Percentiles rank a stretch among this genome's conserved stretches.
phyloP scores from a whole-genome alignment of 129 eudicot species.

The Mikania micrantha region DNA sequence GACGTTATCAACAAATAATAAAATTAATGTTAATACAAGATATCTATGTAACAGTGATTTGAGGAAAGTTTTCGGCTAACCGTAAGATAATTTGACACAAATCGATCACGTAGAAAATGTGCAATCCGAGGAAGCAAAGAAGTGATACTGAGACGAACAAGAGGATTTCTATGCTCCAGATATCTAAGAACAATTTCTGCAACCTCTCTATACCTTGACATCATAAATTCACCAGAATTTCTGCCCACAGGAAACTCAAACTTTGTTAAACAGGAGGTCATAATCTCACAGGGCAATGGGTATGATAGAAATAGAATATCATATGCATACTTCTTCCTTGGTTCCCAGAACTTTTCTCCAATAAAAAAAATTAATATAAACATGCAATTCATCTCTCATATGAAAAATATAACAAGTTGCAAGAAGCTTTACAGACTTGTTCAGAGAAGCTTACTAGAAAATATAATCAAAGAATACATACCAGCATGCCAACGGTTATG shows the following conservation, averaged over 20 bases:
- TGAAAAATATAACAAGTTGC: not conserved
- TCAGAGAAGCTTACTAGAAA: conserved; percentile 11
- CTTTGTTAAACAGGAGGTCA: not conserved
- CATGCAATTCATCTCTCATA: not conserved
- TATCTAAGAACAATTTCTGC: conserved; percentile 96
- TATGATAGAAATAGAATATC: not conserved
- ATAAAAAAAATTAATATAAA: not conserved
- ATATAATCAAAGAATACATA: not conserved
- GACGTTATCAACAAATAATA: conserved; percentile 8
- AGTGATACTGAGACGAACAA: conserved; percentile 98
- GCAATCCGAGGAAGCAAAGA: conserved; percentile 95
- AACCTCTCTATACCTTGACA: conserved; percentile 96
- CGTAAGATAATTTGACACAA: conserved; percentile 91
- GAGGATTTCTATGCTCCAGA: conserved; percentile 85
- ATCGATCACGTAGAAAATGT: conserved; percentile 94
- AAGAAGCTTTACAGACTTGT: not conserved
- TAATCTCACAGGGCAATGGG: not conserved
- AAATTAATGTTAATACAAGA: not conserved
- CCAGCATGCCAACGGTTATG: not conserved
- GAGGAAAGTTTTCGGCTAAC: conserved; percentile 27
- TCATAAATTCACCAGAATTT: conserved; percentile 97
- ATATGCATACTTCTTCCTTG: not conserved
- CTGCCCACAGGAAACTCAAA: conserved; percentile 28
- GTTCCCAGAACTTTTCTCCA: not conserved
- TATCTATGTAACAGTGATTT: not conserved